These are phyloP conservation scores for Penicillium aurantiogriseum DNA, from an alignment of 2,329 filamentous ascomycete genomes.

Conservation along the genomic window DNA sequence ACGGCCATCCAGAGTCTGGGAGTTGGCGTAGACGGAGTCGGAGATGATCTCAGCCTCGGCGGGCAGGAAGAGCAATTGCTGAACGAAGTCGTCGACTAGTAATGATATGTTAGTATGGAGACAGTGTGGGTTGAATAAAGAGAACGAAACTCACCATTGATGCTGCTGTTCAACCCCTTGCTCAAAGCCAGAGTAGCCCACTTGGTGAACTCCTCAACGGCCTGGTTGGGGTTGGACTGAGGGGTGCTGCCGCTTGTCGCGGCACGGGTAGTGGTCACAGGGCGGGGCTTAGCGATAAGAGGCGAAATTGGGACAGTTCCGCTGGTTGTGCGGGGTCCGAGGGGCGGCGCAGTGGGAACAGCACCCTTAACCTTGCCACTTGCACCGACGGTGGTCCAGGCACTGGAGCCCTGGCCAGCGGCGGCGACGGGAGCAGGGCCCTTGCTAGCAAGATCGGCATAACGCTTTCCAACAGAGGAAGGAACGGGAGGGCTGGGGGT, in stretches of 20 bases:
- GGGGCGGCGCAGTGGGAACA: constrained; percentile 51
- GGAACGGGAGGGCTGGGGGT: constrained; percentile 45
- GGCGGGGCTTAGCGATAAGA: constrained; percentile 54
- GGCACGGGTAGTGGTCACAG: constrained; percentile 51
- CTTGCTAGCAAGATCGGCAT: constrained; percentile 91
- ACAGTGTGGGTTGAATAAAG: neutral
- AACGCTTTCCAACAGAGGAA: constrained; percentile 70
- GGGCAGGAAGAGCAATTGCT: constrained; percentile 71
- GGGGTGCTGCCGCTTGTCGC: constrained; percentile 48
- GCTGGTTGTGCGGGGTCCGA: constrained; percentile 50
- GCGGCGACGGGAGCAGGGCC: constrained; percentile 49
- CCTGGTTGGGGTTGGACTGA: constrained; percentile 54
- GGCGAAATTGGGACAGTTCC: constrained; percentile 41
- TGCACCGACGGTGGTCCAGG: constrained; percentile 94
- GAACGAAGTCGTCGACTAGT: constrained; percentile 76
- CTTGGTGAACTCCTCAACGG: constrained; percentile 89
- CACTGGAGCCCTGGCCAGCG: constrained; percentile 50
- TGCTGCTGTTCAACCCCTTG: constrained; percentile 67
- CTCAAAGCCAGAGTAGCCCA: constrained; percentile 81
- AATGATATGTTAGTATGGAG: constrained; percentile 33
- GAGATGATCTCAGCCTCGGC: constrained; percentile 78
- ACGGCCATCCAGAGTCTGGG: constrained; percentile 84
- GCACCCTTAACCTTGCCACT: constrained; percentile 86
- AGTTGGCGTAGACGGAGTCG: constrained; percentile 83
- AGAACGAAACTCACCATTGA: constrained; percentile 57